These are phyloP conservation scores for Thymus mandschuricus DNA, from an alignment of 257 asterid genomes.

Conservation along the genomic window DNA sequence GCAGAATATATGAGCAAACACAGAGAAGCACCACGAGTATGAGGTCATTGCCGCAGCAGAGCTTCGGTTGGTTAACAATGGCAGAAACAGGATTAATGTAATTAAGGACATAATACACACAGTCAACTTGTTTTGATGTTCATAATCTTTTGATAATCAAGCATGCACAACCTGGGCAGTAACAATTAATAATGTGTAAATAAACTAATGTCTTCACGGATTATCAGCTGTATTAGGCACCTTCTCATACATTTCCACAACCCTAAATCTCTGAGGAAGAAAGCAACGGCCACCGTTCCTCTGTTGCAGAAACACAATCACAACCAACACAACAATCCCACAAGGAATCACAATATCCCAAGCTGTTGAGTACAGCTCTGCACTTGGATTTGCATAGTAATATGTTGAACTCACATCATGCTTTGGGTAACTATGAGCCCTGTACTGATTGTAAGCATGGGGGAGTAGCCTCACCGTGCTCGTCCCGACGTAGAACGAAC, in stretches of 20 bases:
- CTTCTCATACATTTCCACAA: constrained; percentile 51
- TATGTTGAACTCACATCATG: constrained; percentile 42
- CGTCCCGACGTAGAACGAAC: constrained; percentile 58
- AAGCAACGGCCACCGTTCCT: constrained; percentile 62
- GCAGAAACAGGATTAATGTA: constrained; percentile 63
- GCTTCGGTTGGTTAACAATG: constrained; percentile 45
- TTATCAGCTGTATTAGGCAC: constrained; percentile 42
- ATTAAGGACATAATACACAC: constrained; percentile 42
- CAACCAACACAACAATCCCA: constrained; percentile 50
- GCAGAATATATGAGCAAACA: constrained; percentile 20
- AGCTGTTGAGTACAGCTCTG: constrained; percentile 65
- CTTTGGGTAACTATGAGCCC: constrained; percentile 42
- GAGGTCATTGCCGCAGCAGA: constrained; percentile 24
- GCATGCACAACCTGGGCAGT: no score
- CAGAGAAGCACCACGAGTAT: constrained; percentile 14
- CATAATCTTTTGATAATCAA: no score
- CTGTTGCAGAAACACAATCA: constrained; percentile 67
- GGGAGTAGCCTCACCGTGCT: constrained; percentile 61
- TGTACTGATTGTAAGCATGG: constrained; percentile 70
- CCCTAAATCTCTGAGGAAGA: constrained; percentile 53
- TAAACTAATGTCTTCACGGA: constrained; percentile 22
- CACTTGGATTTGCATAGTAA: constrained; percentile 59
- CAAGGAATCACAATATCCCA: constrained; percentile 72
- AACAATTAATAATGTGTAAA: no score
- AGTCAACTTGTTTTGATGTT: no score